These are phyloP conservation scores for Anethum foeniculum DNA, from an alignment of 140 eudicot genomes.

Conservation along the genomic window DNA sequence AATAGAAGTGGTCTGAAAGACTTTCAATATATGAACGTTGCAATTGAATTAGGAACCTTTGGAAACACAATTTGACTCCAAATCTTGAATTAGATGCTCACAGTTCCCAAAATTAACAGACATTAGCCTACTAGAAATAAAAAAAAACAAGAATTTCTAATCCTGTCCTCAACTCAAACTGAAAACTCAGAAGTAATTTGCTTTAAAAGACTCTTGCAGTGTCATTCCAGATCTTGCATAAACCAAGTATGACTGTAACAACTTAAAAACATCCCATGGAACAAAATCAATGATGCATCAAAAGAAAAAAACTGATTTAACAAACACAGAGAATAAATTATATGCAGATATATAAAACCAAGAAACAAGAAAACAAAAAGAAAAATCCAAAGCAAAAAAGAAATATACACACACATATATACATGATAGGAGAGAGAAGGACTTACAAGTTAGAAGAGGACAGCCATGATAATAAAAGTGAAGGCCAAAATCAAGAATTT, in stretches of 20 bases:
- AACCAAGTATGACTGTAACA: background rate
- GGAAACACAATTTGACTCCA: background rate
- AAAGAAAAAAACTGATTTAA: background rate
- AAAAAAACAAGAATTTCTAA: background rate
- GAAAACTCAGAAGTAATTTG: background rate
- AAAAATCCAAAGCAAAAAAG: background rate
- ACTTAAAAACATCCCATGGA: background rate
- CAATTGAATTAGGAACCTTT: background rate
- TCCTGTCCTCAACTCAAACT: background rate
- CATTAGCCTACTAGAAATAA: background rate
- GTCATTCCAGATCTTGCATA: conserved; percentile 16
- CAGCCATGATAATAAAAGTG: conserved; percentile 11
- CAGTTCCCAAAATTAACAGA: background rate
- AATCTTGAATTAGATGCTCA: background rate
- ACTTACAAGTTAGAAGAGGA: conserved; percentile 17
- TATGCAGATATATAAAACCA: background rate
- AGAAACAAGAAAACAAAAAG: background rate
- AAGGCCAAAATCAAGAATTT: background rate
- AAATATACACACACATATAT: background rate
- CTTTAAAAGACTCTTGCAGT: background rate
- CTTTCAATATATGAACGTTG: background rate
- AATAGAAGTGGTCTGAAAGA: background rate
- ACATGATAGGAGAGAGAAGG: conserved; percentile 6
- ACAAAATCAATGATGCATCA: background rate
- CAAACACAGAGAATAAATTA: background rate